These are phyloP conservation scores for Immersiella caudata DNA, from an alignment of 495 filamentous ascomycete species.

Conservation along the genomic window DNA sequence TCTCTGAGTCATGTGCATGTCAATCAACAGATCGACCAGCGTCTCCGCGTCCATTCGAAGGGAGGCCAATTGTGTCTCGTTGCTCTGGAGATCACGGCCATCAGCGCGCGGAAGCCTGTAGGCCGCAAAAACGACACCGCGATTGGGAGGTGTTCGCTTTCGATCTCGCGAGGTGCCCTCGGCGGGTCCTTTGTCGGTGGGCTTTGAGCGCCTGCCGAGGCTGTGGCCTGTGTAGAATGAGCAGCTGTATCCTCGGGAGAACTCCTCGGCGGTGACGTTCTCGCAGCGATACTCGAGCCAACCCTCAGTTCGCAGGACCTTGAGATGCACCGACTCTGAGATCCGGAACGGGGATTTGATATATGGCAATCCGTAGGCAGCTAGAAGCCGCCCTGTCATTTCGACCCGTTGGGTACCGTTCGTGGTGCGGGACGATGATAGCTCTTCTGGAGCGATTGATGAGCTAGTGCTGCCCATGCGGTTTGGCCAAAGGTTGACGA, in stretches of 20 bases:
- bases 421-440: not conserved
- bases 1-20: constrained; percentile 31
- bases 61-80: constrained; percentile 29
- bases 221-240: constrained; percentile 42
- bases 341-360: constrained; percentile 44
- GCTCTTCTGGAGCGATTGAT: not conserved
- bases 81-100: constrained; percentile 18
- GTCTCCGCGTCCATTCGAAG: constrained; percentile 39
- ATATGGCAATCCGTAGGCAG: constrained; percentile 43
- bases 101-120: constrained; percentile 36
- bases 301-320: constrained; percentile 38
- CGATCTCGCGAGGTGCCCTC: constrained; percentile 6
- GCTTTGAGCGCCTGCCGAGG: constrained; percentile 16
- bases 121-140: constrained; percentile 48
- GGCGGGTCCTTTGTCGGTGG: not conserved
- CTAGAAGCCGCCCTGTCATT: constrained; percentile 44
- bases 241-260: constrained; percentile 44
- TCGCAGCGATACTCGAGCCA: constrained; percentile 48
- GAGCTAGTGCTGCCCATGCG: constrained; percentile 24
- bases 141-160: constrained; percentile 28
- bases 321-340: constrained; percentile 40
- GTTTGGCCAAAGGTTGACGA: constrained; percentile 49
- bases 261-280: constrained; percentile 33
- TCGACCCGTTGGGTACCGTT: not conserved
- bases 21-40: constrained; percentile 41